Evolutionary conservation across 805 yeast genomes (phyloP).

Genomic region (Candida railenensis): DNA sequence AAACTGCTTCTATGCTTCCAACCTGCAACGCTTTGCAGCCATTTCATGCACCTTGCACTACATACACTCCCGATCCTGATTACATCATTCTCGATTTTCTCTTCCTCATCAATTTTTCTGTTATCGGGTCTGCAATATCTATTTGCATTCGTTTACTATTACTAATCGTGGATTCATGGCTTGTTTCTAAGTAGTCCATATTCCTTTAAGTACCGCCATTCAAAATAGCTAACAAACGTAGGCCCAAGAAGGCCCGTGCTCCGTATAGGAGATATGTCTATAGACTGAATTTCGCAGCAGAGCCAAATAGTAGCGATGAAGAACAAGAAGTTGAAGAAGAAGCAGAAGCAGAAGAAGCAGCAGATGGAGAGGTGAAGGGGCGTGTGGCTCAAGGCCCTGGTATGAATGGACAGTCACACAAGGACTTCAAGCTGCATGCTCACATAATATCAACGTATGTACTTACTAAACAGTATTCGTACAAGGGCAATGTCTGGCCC

Average conservation of each 20-base stretch:
- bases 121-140: too few species aligned
- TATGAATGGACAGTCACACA: conserved; percentile 1
- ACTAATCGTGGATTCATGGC: too few species aligned
- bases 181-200: too few species aligned
- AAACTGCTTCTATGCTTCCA: too few species aligned
- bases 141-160: too few species aligned
- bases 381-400: not conserved
- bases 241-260: conserved; percentile 80
- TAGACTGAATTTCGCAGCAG: conserved; percentile 34
- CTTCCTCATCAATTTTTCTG: too few species aligned
- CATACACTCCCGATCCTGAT: too few species aligned
- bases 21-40: too few species aligned
- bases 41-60: too few species aligned
- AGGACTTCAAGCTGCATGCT: conserved; percentile 17
- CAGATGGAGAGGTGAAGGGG: not conserved
- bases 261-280: conserved; percentile 77
- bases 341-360: conserved; percentile 2
- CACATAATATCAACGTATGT: conserved; percentile 34
- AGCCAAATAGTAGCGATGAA: conserved; percentile 25
- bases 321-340: conserved; percentile 18
- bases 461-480: conserved; percentile 20
- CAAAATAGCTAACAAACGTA: conserved; percentile 79
- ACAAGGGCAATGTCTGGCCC: conserved; percentile 44
- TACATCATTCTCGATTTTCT: too few species aligned
- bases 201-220: not conserved